phyloP scores from a whole-genome alignment of 371 early-diverging fungal species.

The Actinomortierella wolfii region DNA sequence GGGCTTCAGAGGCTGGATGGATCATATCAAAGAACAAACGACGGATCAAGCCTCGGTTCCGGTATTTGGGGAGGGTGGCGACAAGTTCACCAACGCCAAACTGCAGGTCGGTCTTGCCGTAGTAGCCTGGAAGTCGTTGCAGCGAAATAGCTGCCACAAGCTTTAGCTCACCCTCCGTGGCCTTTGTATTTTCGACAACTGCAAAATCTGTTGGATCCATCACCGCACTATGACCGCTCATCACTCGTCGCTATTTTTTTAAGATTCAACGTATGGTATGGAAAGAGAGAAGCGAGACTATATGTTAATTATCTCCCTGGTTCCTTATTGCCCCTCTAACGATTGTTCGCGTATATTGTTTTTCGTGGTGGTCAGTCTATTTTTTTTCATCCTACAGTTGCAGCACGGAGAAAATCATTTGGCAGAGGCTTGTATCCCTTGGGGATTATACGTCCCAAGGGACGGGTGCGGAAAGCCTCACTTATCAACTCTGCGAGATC shows the following conservation, averaged over 20 bases:
- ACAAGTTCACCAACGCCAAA: slow-evolving; percentile 11
- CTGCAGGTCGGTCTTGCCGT: slow-evolving; percentile 1
- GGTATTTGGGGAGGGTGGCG: slow-evolving; percentile 9
- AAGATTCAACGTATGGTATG: too few relatives aligned
- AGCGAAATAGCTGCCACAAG: slow-evolving; percentile 18
- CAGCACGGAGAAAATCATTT: too few relatives aligned
- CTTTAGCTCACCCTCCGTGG: slow-evolving; percentile 6
- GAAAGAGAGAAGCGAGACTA: too few relatives aligned
- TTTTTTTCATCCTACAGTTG: too few relatives aligned
- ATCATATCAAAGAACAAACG: slow-evolving; percentile 28
- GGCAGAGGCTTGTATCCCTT: too few relatives aligned
- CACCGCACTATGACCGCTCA: background rate
- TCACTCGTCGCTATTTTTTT: background rate
- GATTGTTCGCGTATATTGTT: too few relatives aligned
- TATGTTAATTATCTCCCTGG: too few relatives aligned
- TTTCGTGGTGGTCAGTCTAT: too few relatives aligned
- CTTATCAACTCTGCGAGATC: slow-evolving; percentile 7
- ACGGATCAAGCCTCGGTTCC: slow-evolving; percentile 22
- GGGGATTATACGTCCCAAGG: too few relatives aligned
- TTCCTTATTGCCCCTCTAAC: too few relatives aligned
- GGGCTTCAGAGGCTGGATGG: slow-evolving; percentile 28
- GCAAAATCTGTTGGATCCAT: background rate
- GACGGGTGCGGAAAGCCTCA: background rate
- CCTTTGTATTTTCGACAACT: background rate
- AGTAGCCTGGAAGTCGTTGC: slow-evolving; percentile 2